Conservation (phyloP, 495 filamentous ascomycete genomes). For the Neurospora terricola region DNA sequence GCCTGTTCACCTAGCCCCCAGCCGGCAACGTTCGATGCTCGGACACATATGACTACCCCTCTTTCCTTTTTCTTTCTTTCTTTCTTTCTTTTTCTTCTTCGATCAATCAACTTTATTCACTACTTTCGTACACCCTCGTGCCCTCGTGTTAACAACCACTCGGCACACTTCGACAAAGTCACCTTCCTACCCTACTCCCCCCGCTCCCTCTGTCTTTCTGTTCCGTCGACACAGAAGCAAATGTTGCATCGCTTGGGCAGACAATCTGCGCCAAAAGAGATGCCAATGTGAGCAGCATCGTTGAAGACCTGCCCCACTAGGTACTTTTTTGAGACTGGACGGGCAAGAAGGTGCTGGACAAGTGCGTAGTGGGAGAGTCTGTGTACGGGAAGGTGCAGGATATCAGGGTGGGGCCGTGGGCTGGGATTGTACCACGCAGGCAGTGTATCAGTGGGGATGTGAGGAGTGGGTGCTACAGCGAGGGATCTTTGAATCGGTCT, state of each 20-base stretch:
- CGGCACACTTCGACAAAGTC: too few relatives aligned
- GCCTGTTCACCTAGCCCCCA: neutral
- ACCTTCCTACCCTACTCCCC: neutral
- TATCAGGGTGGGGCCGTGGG: neutral
- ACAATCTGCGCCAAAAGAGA: neutral
- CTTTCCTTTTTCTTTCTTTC: too few relatives aligned
- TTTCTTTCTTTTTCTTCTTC: too few relatives aligned
- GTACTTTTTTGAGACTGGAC: neutral
- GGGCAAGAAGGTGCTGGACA: neutral
- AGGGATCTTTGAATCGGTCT: neutral
- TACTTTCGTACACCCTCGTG: too few relatives aligned
- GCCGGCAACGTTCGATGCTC: neutral
- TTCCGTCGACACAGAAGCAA: neutral
- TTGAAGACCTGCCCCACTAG: neutral
- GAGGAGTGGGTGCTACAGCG: neutral
- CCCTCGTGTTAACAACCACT: too few relatives aligned
- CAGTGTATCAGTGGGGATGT: neutral
- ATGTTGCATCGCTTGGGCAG: neutral
- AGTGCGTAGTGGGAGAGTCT: neutral
- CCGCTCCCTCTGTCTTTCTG: neutral
- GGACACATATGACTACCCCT: neutral
- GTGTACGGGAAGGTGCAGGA: neutral
- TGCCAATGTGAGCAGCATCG: neutral
- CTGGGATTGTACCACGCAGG: neutral
- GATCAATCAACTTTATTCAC: too few relatives aligned